Conservation (phyloP, 1,284 basidiomycete species). For the Pseudozyma sp. region DNA sequence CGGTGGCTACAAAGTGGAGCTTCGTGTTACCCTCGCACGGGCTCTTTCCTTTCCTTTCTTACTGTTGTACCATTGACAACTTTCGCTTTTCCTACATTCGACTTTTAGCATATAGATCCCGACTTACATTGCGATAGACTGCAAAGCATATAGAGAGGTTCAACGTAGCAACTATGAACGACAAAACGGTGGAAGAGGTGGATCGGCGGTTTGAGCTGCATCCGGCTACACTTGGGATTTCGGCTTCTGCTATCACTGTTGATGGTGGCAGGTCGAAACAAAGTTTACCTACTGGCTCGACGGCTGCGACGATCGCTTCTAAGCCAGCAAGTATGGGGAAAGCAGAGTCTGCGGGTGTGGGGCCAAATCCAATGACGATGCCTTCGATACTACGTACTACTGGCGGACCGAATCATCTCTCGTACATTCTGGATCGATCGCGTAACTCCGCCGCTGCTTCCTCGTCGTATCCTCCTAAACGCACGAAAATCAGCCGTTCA, state of each 20-base stretch:
- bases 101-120: too few species aligned
- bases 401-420: constrained; percentile 19
- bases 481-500: constrained; percentile 2
- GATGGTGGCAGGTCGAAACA: too few species aligned
- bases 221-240: constrained; percentile 12
- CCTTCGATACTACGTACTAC: constrained; percentile 43
- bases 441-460: constrained; percentile 3
- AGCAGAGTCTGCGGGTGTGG: constrained; percentile 7
- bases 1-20: too few species aligned
- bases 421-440: constrained; percentile 12
- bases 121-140: neutral
- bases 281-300: too few species aligned
- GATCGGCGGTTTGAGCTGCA: constrained; percentile 18
- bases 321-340: neutral
- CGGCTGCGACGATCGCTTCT: too few species aligned
- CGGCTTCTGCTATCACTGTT: neutral
- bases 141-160: neutral
- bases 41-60: too few species aligned
- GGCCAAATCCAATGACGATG: constrained; percentile 44
- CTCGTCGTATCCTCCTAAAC: constrained; percentile 23
- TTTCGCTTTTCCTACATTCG: too few species aligned
- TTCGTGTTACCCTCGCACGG: too few species aligned
- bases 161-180: too few species aligned
- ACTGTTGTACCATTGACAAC: too few species aligned
- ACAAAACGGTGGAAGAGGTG: constrained; percentile 15